phyloP scores from a whole-genome alignment of 345 rosid genomes.

The Boechera divaricarpa region DNA sequence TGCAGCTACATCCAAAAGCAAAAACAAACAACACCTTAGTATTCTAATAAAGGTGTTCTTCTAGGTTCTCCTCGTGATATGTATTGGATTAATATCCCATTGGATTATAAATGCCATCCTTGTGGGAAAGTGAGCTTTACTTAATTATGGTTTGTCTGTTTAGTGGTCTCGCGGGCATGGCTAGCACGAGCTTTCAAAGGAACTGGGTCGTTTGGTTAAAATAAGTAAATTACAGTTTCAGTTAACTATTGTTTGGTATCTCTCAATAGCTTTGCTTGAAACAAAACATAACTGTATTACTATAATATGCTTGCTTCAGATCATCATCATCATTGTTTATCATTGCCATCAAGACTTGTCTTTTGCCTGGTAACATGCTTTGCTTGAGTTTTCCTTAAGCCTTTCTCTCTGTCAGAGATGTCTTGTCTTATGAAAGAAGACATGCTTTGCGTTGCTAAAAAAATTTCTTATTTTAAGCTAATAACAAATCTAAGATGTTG shows the following conservation, averaged over 20 bases:
- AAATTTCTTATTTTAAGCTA: background rate
- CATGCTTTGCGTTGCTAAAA: background rate
- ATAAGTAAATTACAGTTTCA: background rate
- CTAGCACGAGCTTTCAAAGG: background rate
- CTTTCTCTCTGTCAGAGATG: background rate
- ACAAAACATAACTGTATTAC: background rate
- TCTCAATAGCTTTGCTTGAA: background rate
- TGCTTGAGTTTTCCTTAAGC: constrained; percentile 7
- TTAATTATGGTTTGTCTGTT: background rate
- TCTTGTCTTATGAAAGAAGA: background rate
- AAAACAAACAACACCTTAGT: background rate
- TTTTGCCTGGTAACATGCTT: background rate
- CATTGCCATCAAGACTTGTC: background rate
- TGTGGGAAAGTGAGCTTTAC: background rate
- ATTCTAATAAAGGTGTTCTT: background rate
- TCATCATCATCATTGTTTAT: background rate
- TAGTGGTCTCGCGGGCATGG: background rate
- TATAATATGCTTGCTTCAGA: background rate
- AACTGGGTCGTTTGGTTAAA: background rate
- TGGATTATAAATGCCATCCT: background rate
- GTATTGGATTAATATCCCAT: background rate
- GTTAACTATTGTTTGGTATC: background rate
- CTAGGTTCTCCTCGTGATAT: background rate
- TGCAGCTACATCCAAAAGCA: background rate
- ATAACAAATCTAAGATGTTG: background rate